A percentile compares a stretch with the other conserved stretches of the same genome.
phyloP scores from a whole-genome alignment of 2,329 filamentous ascomycete genomes.

The Fusarium sp. region DNA sequence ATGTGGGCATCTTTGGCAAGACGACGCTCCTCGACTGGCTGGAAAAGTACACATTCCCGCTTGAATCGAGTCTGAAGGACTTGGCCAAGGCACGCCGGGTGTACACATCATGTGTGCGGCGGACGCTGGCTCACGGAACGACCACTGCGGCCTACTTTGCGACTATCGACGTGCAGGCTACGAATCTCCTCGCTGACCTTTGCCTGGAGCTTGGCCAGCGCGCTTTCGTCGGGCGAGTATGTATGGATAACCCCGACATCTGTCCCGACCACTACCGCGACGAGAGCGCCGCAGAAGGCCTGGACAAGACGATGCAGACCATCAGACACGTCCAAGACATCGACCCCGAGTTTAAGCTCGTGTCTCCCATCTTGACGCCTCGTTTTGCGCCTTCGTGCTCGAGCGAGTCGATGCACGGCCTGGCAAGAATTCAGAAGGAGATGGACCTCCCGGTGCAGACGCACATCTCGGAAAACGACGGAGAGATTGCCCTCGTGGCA shows the following conservation, averaged over 20 bases:
- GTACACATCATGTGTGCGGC: constrained; percentile 83
- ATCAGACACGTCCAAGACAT: constrained; percentile 77
- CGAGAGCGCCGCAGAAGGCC: constrained; percentile 70
- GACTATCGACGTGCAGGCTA: constrained; percentile 87
- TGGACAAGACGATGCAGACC: constrained; percentile 70
- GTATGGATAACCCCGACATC: constrained; percentile 83
- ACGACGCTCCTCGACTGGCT: constrained; percentile 95
- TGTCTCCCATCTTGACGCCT: constrained; percentile 86
- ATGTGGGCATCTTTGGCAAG: constrained; percentile 93
- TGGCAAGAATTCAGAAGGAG: constrained; percentile 76
- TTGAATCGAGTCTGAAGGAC: constrained; percentile 83
- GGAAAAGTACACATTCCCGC: constrained; percentile 93
- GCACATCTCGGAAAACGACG: constrained; percentile 87
- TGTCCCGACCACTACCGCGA: constrained; percentile 88
- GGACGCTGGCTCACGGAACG: constrained; percentile 90
- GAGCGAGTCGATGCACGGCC: constrained; percentile 69
- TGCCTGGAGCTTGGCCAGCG: constrained; percentile 87
- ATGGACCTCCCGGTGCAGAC: constrained; percentile 84
- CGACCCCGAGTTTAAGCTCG: constrained; percentile 75
- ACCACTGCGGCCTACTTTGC: constrained; percentile 97
- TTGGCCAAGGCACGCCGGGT: constrained; percentile 76
- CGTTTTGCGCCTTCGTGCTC: constrained; percentile 78
- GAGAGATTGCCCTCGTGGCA: constrained; percentile 80
- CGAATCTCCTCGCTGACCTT: constrained; percentile 90
- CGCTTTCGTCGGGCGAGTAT: constrained; percentile 93